Conservation (phyloP, 306 rosid species). For the Myrica gale region DNA sequence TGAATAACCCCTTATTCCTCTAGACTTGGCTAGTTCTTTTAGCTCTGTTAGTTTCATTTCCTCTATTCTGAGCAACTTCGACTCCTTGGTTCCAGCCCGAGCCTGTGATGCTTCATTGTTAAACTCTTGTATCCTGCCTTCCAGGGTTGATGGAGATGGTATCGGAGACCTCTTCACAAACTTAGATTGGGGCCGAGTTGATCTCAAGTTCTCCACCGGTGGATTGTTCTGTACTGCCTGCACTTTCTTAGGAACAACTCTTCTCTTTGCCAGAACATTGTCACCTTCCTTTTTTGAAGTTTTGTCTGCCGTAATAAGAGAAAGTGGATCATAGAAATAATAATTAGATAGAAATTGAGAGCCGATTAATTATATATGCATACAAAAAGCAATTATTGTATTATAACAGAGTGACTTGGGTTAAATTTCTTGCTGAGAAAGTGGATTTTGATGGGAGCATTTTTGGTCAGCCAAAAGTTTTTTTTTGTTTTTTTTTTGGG, state of each 20-base stretch:
- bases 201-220: constrained; percentile 23
- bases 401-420: too few relatives aligned
- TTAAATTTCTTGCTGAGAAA: too few relatives aligned
- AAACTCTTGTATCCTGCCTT: constrained; percentile 11
- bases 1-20: constrained; percentile 59
- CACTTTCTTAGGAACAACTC: constrained; percentile 18
- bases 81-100: constrained; percentile 23
- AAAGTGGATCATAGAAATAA: constrained; percentile 3
- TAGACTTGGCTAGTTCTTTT: constrained; percentile 57
- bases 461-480: too few relatives aligned
- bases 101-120: constrained; percentile 10
- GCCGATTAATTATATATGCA: too few relatives aligned
- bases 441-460: too few relatives aligned
- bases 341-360: not conserved
- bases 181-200: constrained; percentile 43
- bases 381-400: too few relatives aligned
- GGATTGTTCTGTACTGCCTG: constrained; percentile 15
- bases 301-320: constrained; percentile 30
- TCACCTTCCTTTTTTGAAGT: constrained; percentile 15
- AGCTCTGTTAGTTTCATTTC: constrained; percentile 52
- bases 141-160: constrained; percentile 33
- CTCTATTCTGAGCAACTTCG: constrained; percentile 30
- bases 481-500: too few relatives aligned
- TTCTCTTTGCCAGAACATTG: constrained; percentile 22
- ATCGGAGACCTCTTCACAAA: constrained; percentile 60